Percentiles rank a stretch among this genome's conserved stretches.
phyloP scores from a whole-genome alignment of 2,329 filamentous ascomycete species.

The Cadophora gregata region DNA sequence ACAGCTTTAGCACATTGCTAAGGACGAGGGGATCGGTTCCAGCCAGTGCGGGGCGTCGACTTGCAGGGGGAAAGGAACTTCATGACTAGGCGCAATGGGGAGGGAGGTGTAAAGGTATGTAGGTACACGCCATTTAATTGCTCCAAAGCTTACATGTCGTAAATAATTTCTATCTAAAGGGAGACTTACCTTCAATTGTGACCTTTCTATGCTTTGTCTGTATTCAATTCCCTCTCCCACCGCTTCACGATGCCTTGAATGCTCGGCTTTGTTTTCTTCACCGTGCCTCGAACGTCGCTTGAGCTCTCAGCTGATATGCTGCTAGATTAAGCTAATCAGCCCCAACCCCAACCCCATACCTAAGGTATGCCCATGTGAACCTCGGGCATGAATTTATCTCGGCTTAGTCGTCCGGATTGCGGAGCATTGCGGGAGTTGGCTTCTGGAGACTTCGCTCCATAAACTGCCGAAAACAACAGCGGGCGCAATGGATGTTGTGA shows the following conservation, averaged over 20 bases:
- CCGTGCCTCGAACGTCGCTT: background rate
- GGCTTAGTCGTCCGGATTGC: background rate
- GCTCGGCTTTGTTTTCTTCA: slow-evolving; percentile 9
- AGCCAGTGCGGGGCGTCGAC: background rate
- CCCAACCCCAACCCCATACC: background rate
- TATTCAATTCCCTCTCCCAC: background rate
- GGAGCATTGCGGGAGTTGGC: slow-evolving; percentile 4
- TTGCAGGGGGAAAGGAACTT: background rate
- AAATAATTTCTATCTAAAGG: too few species aligned
- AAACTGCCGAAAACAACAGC: background rate
- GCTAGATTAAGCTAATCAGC: background rate
- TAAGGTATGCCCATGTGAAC: background rate
- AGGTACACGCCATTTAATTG: background rate
- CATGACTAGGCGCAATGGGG: too few species aligned
- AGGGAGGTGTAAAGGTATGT: too few species aligned
- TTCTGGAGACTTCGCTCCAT: background rate
- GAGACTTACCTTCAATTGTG: background rate
- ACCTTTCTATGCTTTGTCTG: background rate
- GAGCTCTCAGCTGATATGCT: slow-evolving; percentile 11
- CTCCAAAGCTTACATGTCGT: background rate
- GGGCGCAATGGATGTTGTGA: background rate
- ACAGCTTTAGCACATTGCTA: background rate
- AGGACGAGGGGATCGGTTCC: background rate
- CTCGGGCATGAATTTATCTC: slow-evolving; percentile 4
- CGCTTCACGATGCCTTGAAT: background rate